Conservation (phyloP, 306 rosid genomes). For the Inga oerstediana region DNA sequence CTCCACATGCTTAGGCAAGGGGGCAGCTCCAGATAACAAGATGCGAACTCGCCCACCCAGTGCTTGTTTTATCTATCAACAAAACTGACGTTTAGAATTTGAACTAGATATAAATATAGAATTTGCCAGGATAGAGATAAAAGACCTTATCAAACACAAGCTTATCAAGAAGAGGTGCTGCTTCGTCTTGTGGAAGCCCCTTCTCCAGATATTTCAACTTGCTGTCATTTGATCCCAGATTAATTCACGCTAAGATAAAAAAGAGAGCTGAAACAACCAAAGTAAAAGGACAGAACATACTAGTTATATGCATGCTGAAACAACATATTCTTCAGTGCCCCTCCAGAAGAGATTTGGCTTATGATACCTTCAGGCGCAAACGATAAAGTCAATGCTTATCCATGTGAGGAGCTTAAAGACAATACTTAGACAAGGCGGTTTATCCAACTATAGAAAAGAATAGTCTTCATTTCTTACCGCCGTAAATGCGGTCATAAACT, state of each 20-base stretch:
- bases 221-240: slow-evolving; percentile 55
- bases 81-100: slow-evolving; percentile 25
- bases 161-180: slow-evolving; percentile 81
- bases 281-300: slow-evolving; percentile 44
- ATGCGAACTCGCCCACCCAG: slow-evolving; percentile 86
- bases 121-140: slow-evolving; percentile 24
- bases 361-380: slow-evolving; percentile 51
- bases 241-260: slow-evolving; percentile 33
- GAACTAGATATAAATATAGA: slow-evolving; percentile 10
- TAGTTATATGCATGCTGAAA: slow-evolving; percentile 85
- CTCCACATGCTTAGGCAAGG: slow-evolving; percentile 85
- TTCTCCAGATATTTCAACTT: slow-evolving; percentile 80
- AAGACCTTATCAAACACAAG: slow-evolving; percentile 84
- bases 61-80: slow-evolving; percentile 68
- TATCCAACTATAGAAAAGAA: background rate
- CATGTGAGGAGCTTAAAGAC: background rate
- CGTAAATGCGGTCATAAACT: slow-evolving; percentile 76
- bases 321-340: slow-evolving; percentile 58
- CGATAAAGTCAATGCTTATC: slow-evolving; percentile 5
- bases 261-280: slow-evolving; percentile 8
- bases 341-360: slow-evolving; percentile 77
- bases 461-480: slow-evolving; percentile 44
- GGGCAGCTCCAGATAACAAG: slow-evolving; percentile 91
- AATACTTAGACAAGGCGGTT: background rate
- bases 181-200: slow-evolving; percentile 80